Percentiles rank a stretch among this genome's conserved stretches.
Conservation (phyloP, 805 yeast genomes). For the Barnettozyma californica region DNA sequence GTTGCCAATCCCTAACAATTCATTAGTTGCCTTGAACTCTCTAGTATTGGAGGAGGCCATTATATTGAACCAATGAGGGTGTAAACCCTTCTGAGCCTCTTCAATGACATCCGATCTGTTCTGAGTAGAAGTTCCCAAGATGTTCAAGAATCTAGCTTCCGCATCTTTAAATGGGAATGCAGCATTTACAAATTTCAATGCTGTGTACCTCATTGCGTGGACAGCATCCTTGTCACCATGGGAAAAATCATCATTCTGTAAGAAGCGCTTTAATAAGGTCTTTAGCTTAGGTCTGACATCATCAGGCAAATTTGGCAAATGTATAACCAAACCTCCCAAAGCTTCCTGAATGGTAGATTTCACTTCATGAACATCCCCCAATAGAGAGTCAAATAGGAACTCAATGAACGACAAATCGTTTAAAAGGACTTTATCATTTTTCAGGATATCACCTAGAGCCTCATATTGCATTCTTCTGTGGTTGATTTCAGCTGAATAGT, state of each 20-base stretch:
- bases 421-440: conserved; percentile 37
- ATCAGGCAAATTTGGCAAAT: conserved; percentile 36
- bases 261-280: conserved; percentile 29
- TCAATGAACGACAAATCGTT: conserved; percentile 48
- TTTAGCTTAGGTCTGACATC: conserved; percentile 39
- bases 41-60: conserved; percentile 39
- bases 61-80: conserved; percentile 75
- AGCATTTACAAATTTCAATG: conserved; percentile 59
- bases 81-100: conserved; percentile 73
- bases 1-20: conserved; percentile 36
- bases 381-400: conserved; percentile 67
- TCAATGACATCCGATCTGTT: conserved; percentile 73
- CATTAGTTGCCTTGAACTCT: conserved; percentile 39
- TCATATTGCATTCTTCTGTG: conserved; percentile 70
- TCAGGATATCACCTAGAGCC: conserved; percentile 63
- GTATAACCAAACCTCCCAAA: conserved; percentile 51
- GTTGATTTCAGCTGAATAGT: conserved; percentile 29
- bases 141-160: conserved; percentile 59
- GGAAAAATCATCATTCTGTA: conserved; percentile 30
- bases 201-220: conserved; percentile 54
- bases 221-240: conserved; percentile 28
- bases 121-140: conserved; percentile 52
- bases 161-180: conserved; percentile 64
- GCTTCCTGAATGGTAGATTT: conserved; percentile 68
- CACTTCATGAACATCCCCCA: conserved; percentile 57